phyloP scores from a whole-genome alignment of 2,329 filamentous ascomycete species.

The Cladobotryum protrusum region DNA sequence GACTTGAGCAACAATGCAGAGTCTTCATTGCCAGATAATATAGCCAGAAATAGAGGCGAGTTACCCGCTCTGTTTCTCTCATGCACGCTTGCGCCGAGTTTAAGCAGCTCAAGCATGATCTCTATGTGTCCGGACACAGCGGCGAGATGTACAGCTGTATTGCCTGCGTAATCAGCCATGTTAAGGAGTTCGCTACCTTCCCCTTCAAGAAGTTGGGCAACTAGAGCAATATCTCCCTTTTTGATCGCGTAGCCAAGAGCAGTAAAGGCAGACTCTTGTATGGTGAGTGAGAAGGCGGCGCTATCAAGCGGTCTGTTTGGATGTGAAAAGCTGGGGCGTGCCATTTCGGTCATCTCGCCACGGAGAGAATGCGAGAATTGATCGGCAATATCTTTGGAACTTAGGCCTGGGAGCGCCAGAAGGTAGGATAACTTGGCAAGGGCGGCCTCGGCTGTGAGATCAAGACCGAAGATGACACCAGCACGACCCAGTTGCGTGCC shows the following conservation, averaged over 20 bases:
- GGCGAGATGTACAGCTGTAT: conserved; percentile 59
- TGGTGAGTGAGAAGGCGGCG: conserved; percentile 37
- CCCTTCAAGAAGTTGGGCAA: conserved; percentile 60
- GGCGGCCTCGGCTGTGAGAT: conserved; percentile 84
- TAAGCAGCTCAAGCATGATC: conserved; percentile 54
- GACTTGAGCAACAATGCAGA: conserved; percentile 49
- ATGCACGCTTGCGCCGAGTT: conserved; percentile 60
- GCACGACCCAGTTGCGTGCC: conserved; percentile 72
- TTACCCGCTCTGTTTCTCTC: conserved; percentile 58
- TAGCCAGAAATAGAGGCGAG: conserved; percentile 59
- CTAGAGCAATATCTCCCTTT: conserved; percentile 59
- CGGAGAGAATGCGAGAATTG: conserved; percentile 70
- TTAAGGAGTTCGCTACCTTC: conserved; percentile 64
- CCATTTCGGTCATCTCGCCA: conserved; percentile 77
- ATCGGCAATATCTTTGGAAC: conserved; percentile 57
- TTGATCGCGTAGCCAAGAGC: conserved; percentile 75
- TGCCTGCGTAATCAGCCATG: conserved; percentile 73
- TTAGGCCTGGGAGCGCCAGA: conserved; percentile 60
- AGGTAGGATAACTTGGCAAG: conserved; percentile 88
- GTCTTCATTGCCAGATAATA: conserved; percentile 48
- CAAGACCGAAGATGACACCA: conserved; percentile 83
- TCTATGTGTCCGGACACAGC: conserved; percentile 47
- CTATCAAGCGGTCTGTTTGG: conserved; percentile 50
- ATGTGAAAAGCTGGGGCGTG: conserved; percentile 68
- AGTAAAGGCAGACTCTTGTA: conserved; percentile 60